These are phyloP conservation scores for Geotrichum fermentans DNA, from an alignment of 1,139 yeast species.

Conservation along the genomic window DNA sequence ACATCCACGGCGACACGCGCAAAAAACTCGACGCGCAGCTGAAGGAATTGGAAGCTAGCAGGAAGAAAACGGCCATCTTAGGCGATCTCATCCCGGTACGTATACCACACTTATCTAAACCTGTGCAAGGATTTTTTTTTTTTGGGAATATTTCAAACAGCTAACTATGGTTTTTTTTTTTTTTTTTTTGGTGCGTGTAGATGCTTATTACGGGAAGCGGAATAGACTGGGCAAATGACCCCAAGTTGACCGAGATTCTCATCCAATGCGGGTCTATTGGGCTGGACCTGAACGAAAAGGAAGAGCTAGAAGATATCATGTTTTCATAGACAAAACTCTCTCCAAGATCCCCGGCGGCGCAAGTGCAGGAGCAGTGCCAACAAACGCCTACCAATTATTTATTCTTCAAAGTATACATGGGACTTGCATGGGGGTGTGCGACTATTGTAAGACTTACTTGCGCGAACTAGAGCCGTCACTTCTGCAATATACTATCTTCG, in stretches of 20 bases:
- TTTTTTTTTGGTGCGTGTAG: no score
- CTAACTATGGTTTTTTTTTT: neutral
- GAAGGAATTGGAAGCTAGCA: constrained; percentile 4
- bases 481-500: no score
- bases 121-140: neutral
- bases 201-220: constrained; percentile 18
- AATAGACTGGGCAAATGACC: constrained; percentile 19
- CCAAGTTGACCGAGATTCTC: constrained; percentile 12
- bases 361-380: no score
- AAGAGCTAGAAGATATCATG: constrained; percentile 14
- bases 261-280: constrained; percentile 16
- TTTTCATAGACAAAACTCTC: constrained; percentile 1
- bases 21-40: constrained; percentile 3
- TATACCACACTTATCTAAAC: neutral
- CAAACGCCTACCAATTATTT: no score
- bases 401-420: no score
- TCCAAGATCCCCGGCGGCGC: no score
- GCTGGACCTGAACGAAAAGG: constrained; percentile 14
- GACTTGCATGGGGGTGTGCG: no score
- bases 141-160: neutral
- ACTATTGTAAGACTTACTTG: no score
- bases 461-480: no score
- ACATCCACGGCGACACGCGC: neutral
- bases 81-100: constrained; percentile 14
- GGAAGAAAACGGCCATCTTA: constrained; percentile 7